Evolutionary conservation across 352 stramenopile genomes (phyloP), one percentile per base, ranked within the genome.

Genomic region (Discostella stelligera): DNA sequence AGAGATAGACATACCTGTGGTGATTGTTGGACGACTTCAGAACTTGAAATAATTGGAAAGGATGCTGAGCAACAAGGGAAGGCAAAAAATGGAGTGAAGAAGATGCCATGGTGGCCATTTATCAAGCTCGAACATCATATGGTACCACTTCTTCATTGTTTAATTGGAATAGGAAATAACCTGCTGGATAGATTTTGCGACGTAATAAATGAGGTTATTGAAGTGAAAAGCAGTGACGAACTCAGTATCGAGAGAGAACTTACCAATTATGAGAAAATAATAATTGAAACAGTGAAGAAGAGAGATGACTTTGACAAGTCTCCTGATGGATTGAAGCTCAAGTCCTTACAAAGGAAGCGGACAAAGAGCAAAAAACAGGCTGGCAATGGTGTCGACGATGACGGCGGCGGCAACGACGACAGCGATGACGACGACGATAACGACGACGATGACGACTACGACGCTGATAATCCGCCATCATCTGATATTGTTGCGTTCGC

Each of bases 81-180:
- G n/a, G 30, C 30, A 53, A 49, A 21, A 27, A 59, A 56, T n/a
- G 71, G 52, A 32, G 63, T 74, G 4, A 79, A 79, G 52, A 50
- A 52, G 7, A 14, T 11, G 8, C 68, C 71, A 66, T 79, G 56
- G 53, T 79, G 71, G 71, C 21, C 48, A n/a, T 74, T 73, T 37
- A 21, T 79, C n/a, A 30, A 52, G 4, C 14, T 72, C 6, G 2
- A 55, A 14, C 18, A 79, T 21, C 58, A 52, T 16, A 52, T 67
- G 18, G 46, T 79, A 5, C 71, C 71, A 53, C 63, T 79, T 4
- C 62, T 79, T 25, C 71, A 79, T 60, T 14, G 14, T 3, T 9
- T 59, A 50, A 79, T 79, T 53, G 71, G 71, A 11, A 73, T 79
- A 44, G 52, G 52, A 14, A 74, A 79, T 41, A 64, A 79, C 46